Conservation (phyloP, 495 filamentous ascomycete genomes). For the Letharia columbiana region DNA sequence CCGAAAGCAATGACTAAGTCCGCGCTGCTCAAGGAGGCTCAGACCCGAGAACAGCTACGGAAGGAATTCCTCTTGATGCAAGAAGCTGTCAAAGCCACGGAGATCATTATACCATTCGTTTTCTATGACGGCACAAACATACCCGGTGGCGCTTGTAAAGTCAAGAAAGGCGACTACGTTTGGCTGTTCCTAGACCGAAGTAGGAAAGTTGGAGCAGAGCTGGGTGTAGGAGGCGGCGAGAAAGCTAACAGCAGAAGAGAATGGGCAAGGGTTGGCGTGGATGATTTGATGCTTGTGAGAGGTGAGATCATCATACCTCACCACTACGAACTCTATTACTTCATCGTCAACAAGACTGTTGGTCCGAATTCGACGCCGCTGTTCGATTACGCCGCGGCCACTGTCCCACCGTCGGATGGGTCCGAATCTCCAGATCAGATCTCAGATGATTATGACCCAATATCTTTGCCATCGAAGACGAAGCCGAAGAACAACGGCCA, state of each 20-base stretch:
- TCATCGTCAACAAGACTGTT: conserved; percentile 78
- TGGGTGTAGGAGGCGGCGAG: conserved; percentile 55
- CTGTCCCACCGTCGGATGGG: conserved; percentile 27
- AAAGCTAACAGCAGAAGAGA: conserved; percentile 59
- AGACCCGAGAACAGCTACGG: conserved; percentile 70
- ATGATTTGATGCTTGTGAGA: conserved; percentile 90
- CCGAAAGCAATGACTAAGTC: conserved; percentile 84
- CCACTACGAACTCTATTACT: conserved; percentile 95
- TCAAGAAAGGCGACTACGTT: conserved; percentile 86
- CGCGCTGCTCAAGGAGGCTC: conserved; percentile 68
- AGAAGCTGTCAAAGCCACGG: conserved; percentile 78
- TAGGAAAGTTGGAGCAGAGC: conserved; percentile 77
- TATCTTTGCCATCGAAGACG: conserved; percentile 39
- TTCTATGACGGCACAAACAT: conserved; percentile 98
- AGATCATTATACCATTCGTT: conserved; percentile 88
- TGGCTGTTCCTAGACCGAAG: conserved; percentile 91
- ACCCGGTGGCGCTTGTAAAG: conserved; percentile 67
- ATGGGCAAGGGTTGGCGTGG: conserved; percentile 91
- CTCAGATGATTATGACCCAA: conserved; percentile 34
- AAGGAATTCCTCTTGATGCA: conserved; percentile 80
- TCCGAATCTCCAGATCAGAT: conserved; percentile 12
- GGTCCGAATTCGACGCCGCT: conserved; percentile 62
- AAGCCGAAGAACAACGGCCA: conserved; percentile 27
- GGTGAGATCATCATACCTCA: conserved; percentile 91
- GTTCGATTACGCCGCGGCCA: conserved; percentile 65